Percentiles rank a stretch among this genome's conserved stretches.
Conservation (phyloP, 495 filamentous ascomycete species). For the Sordaria brevicollis region DNA sequence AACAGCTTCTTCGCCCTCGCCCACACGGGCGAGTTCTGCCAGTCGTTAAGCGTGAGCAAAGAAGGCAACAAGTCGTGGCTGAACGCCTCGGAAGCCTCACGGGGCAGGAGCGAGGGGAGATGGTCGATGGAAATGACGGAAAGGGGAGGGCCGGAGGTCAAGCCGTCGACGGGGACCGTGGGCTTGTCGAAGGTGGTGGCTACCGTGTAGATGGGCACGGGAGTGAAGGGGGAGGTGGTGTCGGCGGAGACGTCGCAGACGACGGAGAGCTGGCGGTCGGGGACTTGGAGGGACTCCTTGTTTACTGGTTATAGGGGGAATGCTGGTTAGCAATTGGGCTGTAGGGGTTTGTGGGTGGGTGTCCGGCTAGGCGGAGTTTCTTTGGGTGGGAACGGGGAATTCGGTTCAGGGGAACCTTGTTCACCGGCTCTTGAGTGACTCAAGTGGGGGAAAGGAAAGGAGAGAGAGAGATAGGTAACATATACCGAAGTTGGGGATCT, state of each 20-base stretch:
- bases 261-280: conserved; percentile 66
- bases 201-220: conserved; percentile 75
- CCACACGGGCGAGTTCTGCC: conserved; percentile 68
- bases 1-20: conserved; percentile 73
- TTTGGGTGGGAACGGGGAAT: too few species aligned
- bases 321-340: not conserved
- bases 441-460: not conserved
- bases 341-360: not conserved
- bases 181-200: conserved; percentile 75
- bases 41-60: conserved; percentile 67
- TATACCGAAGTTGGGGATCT: conserved; percentile 26
- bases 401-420: not conserved
- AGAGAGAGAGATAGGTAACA: too few species aligned
- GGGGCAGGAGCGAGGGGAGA: conserved; percentile 73
- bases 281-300: conserved; percentile 51
- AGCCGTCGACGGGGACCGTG: conserved; percentile 60
- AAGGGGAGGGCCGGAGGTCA: conserved; percentile 47
- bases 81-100: conserved; percentile 82
- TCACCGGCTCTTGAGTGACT: not conserved
- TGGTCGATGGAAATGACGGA: conserved; percentile 86
- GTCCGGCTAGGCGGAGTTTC: too few species aligned
- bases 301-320: conserved; percentile 36
- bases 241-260: conserved; percentile 77
- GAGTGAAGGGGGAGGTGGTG: conserved; percentile 44
- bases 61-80: conserved; percentile 68